Evolutionary conservation across 2,329 filamentous ascomycete genomes (phyloP).

Genomic region (Plenodomus lindquistii): DNA sequence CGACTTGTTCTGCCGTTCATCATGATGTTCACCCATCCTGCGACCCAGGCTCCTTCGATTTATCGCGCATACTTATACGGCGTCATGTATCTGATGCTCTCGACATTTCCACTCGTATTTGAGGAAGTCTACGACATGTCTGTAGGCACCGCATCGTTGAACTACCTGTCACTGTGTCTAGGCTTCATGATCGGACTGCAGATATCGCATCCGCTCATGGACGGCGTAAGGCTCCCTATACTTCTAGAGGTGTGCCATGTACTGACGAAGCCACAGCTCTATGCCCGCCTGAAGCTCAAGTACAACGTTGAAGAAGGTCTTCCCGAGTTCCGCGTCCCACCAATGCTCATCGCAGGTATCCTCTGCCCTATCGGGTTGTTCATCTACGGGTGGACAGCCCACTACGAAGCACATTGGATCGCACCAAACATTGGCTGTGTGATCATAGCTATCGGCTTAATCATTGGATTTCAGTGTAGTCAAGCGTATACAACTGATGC

Average conservation of each 20-base stretch:
- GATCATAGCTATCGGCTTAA: slow-evolving; percentile 52
- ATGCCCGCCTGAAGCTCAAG: slow-evolving; percentile 26
- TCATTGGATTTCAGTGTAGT: slow-evolving; percentile 61
- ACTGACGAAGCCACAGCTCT: slow-evolving; percentile 17
- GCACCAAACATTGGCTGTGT: slow-evolving; percentile 57
- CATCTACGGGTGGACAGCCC: slow-evolving; percentile 60
- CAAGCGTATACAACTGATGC: slow-evolving; percentile 68
- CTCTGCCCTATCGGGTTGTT: slow-evolving; percentile 54
- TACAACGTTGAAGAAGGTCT: slow-evolving; percentile 36
- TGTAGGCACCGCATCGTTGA: slow-evolving; percentile 61
- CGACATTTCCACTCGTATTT: slow-evolving; percentile 64
- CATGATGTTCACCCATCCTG: slow-evolving; percentile 61
- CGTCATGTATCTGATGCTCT: slow-evolving; percentile 65
- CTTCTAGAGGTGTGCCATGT: neutral
- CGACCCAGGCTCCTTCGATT: slow-evolving; percentile 60
- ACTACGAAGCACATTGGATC: slow-evolving; percentile 60
- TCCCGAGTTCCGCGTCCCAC: slow-evolving; percentile 53
- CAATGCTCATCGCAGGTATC: slow-evolving; percentile 59
- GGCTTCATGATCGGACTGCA: slow-evolving; percentile 59
- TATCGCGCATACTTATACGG: slow-evolving; percentile 64
- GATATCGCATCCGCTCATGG: slow-evolving; percentile 52
- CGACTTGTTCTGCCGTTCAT: slow-evolving; percentile 47
- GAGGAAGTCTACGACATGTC: slow-evolving; percentile 58
- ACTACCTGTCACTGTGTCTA: slow-evolving; percentile 64
- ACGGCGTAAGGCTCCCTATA: slow-evolving; percentile 31